A percentile compares a stretch with the other conserved stretches of the same genome.
Conservation (phyloP, 345 rosid species). For the Schrenkiella parvula region DNA sequence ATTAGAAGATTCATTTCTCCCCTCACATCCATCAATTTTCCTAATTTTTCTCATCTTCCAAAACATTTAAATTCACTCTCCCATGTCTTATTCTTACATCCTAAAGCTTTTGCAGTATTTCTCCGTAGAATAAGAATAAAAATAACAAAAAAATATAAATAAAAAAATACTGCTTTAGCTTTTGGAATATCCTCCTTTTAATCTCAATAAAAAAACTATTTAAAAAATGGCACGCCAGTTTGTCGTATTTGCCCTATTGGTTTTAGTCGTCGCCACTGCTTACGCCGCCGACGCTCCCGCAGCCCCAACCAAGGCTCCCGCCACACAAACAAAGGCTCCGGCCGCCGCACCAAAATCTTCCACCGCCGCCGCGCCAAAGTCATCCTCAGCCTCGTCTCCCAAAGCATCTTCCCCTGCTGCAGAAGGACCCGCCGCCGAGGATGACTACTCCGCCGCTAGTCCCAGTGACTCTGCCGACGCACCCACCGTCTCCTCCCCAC, state of each 20-base stretch:
- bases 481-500: background rate
- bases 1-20: background rate
- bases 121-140: background rate
- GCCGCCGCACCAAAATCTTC: constrained; percentile 29
- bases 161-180: constrained; percentile 26
- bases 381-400: constrained; percentile 18
- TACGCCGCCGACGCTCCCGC: constrained; percentile 40
- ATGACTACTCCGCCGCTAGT: constrained; percentile 24
- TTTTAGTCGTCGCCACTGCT: constrained; percentile 26
- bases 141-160: background rate
- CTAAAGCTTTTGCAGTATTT: constrained; percentile 32
- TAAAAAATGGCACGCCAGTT: constrained; percentile 34
- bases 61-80: constrained; percentile 11
- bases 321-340: constrained; percentile 20
- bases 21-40: constrained; percentile 22
- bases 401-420: constrained; percentile 22
- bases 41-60: constrained; percentile 12
- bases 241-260: constrained; percentile 22
- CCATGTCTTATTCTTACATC: background rate
- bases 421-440: constrained; percentile 22
- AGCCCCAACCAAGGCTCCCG: constrained; percentile 28
- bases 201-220: background rate
- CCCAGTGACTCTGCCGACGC: constrained; percentile 15
- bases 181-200: constrained; percentile 22
- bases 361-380: constrained; percentile 17